Conservation (phyloP, 2,329 filamentous ascomycete species). For the Diaporthe aspalathi region DNA sequence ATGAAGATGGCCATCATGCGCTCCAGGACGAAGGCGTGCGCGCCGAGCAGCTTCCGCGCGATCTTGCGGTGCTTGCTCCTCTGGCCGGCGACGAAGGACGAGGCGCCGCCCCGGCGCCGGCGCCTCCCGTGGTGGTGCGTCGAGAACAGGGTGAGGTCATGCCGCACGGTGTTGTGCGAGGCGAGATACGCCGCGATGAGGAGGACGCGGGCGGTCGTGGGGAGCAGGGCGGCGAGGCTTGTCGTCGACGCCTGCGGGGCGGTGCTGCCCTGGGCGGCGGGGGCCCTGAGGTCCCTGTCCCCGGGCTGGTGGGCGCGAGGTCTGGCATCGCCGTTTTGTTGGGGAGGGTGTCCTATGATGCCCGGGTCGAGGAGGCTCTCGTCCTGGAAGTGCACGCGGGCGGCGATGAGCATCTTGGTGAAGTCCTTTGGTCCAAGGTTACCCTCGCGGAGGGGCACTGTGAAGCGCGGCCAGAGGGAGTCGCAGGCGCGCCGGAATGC, state of each 20-base stretch:
- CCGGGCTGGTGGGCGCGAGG: not conserved
- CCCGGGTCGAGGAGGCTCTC: constrained; percentile 76
- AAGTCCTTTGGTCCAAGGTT: constrained; percentile 84
- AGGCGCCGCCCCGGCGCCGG: constrained; percentile 60
- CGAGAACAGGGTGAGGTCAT: constrained; percentile 81
- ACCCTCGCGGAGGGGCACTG: constrained; percentile 79
- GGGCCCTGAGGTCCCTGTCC: not conserved
- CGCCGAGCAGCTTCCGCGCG: constrained; percentile 79
- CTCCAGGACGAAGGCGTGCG: constrained; percentile 81
- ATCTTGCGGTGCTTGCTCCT: constrained; percentile 75
- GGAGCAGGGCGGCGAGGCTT: constrained; percentile 69
- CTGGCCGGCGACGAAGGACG: constrained; percentile 48
- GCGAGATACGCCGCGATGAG: constrained; percentile 84
- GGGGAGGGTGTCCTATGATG: constrained; percentile 57
- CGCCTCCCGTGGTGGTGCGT: constrained; percentile 70
- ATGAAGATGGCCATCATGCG: constrained; percentile 82
- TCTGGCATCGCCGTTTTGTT: constrained; percentile 31
- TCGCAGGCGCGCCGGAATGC: constrained; percentile 77
- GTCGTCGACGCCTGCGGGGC: constrained; percentile 43
- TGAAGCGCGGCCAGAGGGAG: constrained; percentile 87
- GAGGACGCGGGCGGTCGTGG: constrained; percentile 78
- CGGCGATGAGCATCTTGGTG: constrained; percentile 80
- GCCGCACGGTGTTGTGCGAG: constrained; percentile 80
- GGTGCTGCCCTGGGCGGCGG: constrained; percentile 6
- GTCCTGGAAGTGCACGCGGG: constrained; percentile 77